A percentile compares a stretch with the other conserved stretches of the same genome.
Conservation (phyloP, 345 rosid species). For the Bruguiera parviflora region DNA sequence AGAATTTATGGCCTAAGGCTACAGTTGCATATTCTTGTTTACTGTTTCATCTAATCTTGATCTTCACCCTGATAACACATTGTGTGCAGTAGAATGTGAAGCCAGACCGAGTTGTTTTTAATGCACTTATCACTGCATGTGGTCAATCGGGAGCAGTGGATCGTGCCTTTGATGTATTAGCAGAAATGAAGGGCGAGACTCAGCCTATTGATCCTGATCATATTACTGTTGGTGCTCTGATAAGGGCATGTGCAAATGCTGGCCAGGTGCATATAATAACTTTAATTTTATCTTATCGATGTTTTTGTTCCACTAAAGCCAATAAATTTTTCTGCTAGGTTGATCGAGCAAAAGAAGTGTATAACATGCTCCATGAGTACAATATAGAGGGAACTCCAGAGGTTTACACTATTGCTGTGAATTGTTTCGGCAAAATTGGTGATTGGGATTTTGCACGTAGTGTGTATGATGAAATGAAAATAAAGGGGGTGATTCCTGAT, state of each 20-base stretch:
- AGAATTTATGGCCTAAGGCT: conserved; percentile 4
- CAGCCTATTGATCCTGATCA: conserved; percentile 98
- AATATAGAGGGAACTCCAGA: conserved; percentile 86
- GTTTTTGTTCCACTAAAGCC: neutral
- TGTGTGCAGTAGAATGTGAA: conserved; percentile 91
- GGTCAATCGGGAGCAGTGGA: conserved; percentile 95
- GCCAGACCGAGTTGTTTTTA: conserved; percentile 98
- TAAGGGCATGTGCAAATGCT: conserved; percentile 83
- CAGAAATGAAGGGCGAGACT: conserved; percentile 81
- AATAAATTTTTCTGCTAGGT: conserved; percentile 47
- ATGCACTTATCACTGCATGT: conserved; percentile 95
- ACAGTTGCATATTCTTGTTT: conserved; percentile 13
- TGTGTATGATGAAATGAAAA: conserved; percentile 66
- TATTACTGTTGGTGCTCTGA: conserved; percentile 79
- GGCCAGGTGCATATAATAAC: conserved; percentile 56
- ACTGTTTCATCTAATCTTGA: conserved; percentile 20
- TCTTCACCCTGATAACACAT: conserved; percentile 43
- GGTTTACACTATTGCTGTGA: conserved; percentile 75
- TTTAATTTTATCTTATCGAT: conserved; percentile 7
- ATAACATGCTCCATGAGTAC: conserved; percentile 64
- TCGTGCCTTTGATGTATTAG: conserved; percentile 95
- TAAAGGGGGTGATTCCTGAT: conserved; percentile 63
- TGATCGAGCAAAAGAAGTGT: conserved; percentile 75
- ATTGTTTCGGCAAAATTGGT: conserved; percentile 74
- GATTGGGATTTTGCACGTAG: conserved; percentile 55